A percentile compares a stretch with the other conserved stretches of the same genome.
These are phyloP conservation scores for Globisporangium abappressorium DNA, from an alignment of 352 stramenopile genomes.

Conservation along the genomic window DNA sequence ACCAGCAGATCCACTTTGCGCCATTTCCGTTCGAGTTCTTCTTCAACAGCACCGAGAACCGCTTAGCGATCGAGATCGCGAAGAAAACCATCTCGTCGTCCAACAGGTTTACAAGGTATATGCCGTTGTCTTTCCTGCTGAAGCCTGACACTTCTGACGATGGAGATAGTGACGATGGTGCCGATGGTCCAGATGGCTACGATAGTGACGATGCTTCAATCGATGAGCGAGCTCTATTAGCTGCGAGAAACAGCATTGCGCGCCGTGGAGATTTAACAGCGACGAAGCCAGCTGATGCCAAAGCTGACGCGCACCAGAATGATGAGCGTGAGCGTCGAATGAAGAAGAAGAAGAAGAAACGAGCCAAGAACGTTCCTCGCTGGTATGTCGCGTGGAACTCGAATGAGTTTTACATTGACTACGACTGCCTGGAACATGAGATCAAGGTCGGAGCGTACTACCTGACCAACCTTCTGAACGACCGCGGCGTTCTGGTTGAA, in stretches of 20 bases:
- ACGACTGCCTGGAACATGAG: slow-evolving; percentile 64
- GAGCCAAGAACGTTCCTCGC: slow-evolving; percentile 58
- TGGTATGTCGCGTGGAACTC: slow-evolving; percentile 87
- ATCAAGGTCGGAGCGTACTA: slow-evolving; percentile 86
- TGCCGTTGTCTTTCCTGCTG: slow-evolving; percentile 76
- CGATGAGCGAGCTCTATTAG: slow-evolving; percentile 37
- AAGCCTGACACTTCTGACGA: slow-evolving; percentile 69
- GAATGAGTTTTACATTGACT: slow-evolving; percentile 84
- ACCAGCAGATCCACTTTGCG: slow-evolving; percentile 31
- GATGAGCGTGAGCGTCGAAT: slow-evolving; percentile 26
- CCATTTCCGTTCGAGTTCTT: slow-evolving; percentile 78
- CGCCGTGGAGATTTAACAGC: slow-evolving; percentile 18
- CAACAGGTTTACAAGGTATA: slow-evolving; percentile 74
- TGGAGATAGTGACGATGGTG: slow-evolving; percentile 58
- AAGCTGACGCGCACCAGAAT: slow-evolving; percentile 33
- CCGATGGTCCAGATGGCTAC: slow-evolving; percentile 53
- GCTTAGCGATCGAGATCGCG: slow-evolving; percentile 64
- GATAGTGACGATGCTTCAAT: slow-evolving; percentile 71
- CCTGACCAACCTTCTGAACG: slow-evolving; percentile 75
- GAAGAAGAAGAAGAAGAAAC: slow-evolving; percentile 72
- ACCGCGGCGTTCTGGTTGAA: slow-evolving; percentile 75
- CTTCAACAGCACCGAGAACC: slow-evolving; percentile 58
- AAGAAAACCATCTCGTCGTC: slow-evolving; percentile 78
- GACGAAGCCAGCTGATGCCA: slow-evolving; percentile 19
- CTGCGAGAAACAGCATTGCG: slow-evolving; percentile 26